Base-by-base conservation (phyloP, 1,139 yeast genomes). In the Kluyveromyces sp. region DNA sequence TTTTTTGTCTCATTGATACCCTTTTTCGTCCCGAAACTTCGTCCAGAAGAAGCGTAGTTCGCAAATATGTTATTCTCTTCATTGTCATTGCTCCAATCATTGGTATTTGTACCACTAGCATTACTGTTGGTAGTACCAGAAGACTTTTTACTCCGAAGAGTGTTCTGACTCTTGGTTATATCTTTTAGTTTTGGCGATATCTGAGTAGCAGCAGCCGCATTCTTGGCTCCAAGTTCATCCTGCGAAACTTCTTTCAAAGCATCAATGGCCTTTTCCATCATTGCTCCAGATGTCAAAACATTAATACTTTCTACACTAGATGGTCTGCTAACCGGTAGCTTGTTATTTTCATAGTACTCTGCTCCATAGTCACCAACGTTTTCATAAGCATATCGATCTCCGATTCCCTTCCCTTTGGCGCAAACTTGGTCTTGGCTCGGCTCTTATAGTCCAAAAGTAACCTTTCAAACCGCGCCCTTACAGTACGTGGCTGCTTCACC, bases 401-500 rank as follows among this genome's bases (percentile, higher is more conserved):
- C 15, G 43, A 41, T 29, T 41, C 43, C 30, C 43, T 26, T n/a
- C 39, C 39, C 6, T 26, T 15, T 21, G 26, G 25, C 4, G 27
- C 27, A 21, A 34, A 41, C n/a, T 35, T 34, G 27, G 33, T 32
- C 8, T 26, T 3, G 10, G 34, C 29, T 7, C 43, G 27, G 25
- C 38, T 41, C 15, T 41, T 41, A 15, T 41, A 41, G 30, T 41
- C 43, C 25, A 41, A 39, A 4, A 41, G 33, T 15, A 41, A 28
- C 15, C 43, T n/a, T 21, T 41, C 43, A 30, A 41, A 41, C 5
- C 43, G 32, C 34, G 43, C 31, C 25, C 43, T 34, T 15, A 41
- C 43, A 15, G 43, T 41, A 4, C 43, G 38, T 25, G 43, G 25
- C 38, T 41, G 43, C 4, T 41, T 41, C 27, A 41, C 43, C n/a